Percentiles rank a stretch among this genome's conserved stretches.
Conservation (phyloP, 1,284 basidiomycete species). For the Afroboletus lepidellus region DNA sequence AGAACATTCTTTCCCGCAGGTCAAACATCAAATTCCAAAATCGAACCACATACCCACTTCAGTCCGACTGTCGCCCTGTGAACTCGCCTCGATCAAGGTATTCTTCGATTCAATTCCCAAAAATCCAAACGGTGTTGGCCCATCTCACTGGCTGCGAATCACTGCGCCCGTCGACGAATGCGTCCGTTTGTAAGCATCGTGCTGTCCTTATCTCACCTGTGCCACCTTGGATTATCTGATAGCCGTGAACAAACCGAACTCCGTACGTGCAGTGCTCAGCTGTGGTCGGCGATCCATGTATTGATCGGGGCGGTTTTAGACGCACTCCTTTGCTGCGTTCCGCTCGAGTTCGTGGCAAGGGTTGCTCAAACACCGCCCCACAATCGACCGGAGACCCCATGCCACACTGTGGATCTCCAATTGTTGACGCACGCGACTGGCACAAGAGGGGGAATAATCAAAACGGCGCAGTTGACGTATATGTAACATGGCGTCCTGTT, state of each 20-base stretch:
- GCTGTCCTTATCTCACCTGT: constrained; percentile 12
- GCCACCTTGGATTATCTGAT: constrained; percentile 24
- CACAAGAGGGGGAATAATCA: neutral
- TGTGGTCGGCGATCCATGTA: constrained; percentile 28
- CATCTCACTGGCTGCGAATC: constrained; percentile 21
- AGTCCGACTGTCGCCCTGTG: constrained; percentile 19
- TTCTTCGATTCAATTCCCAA: constrained; percentile 16
- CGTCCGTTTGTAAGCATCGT: constrained; percentile 4
- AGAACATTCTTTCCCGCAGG: constrained; percentile 5
- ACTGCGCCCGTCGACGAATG: constrained; percentile 14
- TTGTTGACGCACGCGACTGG: constrained; percentile 15
- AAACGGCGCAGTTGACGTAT: constrained; percentile 3
- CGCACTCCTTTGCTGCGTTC: constrained; percentile 16
- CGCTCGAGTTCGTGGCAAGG: constrained; percentile 22
- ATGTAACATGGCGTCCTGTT: constrained; percentile 12
- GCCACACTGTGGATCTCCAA: constrained; percentile 14
- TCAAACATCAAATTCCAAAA: constrained; percentile 4
- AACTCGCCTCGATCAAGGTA: constrained; percentile 18
- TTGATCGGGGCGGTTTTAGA: constrained; percentile 28
- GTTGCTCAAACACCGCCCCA: constrained; percentile 24
- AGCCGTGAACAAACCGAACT: constrained; percentile 5
- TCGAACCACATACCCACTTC: constrained; percentile 21
- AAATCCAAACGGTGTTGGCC: constrained; percentile 1
- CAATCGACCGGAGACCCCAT: constrained; percentile 6
- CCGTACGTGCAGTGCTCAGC: constrained; percentile 22